Percentiles rank a stretch among this genome's conserved stretches.
phyloP scores from a whole-genome alignment of 805 yeast species.

The Wickerhamiella azymoides region DNA sequence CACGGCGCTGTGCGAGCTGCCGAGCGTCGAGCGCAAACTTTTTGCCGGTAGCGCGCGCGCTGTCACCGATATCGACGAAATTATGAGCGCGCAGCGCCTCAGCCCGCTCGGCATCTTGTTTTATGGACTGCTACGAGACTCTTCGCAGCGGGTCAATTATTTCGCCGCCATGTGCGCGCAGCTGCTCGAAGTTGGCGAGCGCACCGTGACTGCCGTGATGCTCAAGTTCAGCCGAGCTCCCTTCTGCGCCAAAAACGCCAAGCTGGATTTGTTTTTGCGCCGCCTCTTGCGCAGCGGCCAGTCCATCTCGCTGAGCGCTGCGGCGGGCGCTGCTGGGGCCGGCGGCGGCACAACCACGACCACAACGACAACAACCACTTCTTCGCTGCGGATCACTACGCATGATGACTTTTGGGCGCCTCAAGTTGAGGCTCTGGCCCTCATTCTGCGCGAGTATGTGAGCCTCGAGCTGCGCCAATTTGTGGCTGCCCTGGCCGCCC shows the following conservation, averaged over 20 bases:
- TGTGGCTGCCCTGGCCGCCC: slow-evolving; percentile 3
- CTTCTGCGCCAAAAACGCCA: slow-evolving; percentile 11
- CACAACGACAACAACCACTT: neutral
- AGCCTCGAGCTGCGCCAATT: slow-evolving; percentile 14
- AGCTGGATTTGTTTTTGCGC: slow-evolving; percentile 10
- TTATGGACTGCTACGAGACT: slow-evolving; percentile 21
- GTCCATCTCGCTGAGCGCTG: no score
- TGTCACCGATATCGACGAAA: slow-evolving; percentile 13
- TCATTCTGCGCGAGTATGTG: slow-evolving; percentile 11
- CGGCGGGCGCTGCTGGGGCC: no score
- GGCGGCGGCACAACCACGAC: neutral
- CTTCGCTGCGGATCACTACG: neutral
- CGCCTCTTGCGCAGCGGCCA: neutral
- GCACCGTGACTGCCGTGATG: slow-evolving; percentile 14
- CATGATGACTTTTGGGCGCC: slow-evolving; percentile 6
- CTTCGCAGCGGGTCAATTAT: slow-evolving; percentile 17
- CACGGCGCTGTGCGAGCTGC: slow-evolving; percentile 19
- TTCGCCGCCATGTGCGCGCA: slow-evolving; percentile 20
- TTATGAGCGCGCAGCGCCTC: slow-evolving; percentile 16
- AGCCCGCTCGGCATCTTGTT: slow-evolving; percentile 23
- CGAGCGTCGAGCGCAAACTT: neutral
- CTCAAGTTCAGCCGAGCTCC: slow-evolving; percentile 12
- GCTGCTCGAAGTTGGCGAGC: slow-evolving; percentile 14
- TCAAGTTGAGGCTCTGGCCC: neutral
- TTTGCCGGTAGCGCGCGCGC: slow-evolving; percentile 10